phyloP scores from a whole-genome alignment of 2,329 filamentous ascomycete genomes.

The Aspergillus thermomutatus region DNA sequence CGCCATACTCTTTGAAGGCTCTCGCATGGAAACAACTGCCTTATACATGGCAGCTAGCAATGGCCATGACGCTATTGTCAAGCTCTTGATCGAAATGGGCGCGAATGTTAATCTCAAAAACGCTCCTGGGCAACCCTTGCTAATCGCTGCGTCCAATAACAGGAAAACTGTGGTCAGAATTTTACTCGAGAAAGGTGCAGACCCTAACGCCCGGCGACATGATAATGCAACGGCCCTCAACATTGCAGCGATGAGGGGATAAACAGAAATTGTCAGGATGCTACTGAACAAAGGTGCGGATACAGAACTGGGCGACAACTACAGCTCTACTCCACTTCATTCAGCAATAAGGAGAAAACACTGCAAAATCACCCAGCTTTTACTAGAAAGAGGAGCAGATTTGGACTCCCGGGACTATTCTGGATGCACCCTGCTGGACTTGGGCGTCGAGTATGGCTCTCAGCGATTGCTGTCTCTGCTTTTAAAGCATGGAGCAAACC shows the following conservation, averaged over 20 bases:
- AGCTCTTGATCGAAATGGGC: background rate
- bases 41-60: background rate
- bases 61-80: background rate
- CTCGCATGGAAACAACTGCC: background rate
- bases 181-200: background rate
- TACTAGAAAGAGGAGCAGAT: too few species aligned
- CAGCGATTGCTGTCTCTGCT: too few species aligned
- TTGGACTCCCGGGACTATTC: too few species aligned
- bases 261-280: background rate
- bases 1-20: background rate
- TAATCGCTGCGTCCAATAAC: background rate
- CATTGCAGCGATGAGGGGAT: background rate
- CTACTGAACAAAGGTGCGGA: background rate
- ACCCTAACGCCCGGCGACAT: background rate
- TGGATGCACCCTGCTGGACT: too few species aligned
- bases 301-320: background rate
- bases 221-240: fast-evolving
- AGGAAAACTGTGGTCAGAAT: background rate
- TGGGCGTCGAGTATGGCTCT: too few species aligned
- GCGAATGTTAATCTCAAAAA: background rate
- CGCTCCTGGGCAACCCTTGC: background rate
- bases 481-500: too few species aligned
- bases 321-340: too few species aligned
- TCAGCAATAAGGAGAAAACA: too few species aligned
- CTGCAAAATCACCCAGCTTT: too few species aligned